phyloP scores from a whole-genome alignment of 768 basidiomycete species.

The Rhodocollybia butyracea region DNA sequence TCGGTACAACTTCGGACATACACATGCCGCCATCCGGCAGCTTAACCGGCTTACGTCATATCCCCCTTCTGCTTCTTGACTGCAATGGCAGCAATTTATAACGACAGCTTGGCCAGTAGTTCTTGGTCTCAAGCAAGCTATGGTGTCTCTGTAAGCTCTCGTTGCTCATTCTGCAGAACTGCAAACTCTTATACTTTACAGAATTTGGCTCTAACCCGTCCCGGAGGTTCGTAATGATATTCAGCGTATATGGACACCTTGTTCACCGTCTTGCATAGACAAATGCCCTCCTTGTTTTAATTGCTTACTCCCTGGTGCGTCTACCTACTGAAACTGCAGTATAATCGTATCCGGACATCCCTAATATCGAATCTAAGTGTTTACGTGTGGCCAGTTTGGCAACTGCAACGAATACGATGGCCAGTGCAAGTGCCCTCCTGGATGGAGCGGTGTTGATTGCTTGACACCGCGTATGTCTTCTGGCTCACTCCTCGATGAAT shows the following conservation, averaged over 20 bases:
- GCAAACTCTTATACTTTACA: background rate
- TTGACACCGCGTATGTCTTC: conserved; percentile 74
- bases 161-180: background rate
- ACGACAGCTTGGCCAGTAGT: background rate
- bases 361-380: too few relatives aligned
- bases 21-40: too few relatives aligned
- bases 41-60: background rate
- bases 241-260: background rate
- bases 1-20: too few relatives aligned
- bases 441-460: conserved; percentile 98
- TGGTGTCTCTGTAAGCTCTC: background rate
- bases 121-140: background rate
- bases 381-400: conserved; percentile 91
- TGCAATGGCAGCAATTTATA: background rate
- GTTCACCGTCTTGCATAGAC: conserved; percentile 28
- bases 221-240: background rate
- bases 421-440: conserved; percentile 93
- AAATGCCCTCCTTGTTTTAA: conserved; percentile 93
- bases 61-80: background rate
- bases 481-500: background rate
- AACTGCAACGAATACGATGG: conserved; percentile 90
- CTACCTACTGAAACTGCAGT: too few relatives aligned
- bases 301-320: conserved; percentile 56
- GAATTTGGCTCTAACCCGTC: conserved; percentile 2
- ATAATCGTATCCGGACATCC: too few relatives aligned